Conservation (phyloP, 2,329 filamentous ascomycete species). For the Tolypocladium amazonense region DNA sequence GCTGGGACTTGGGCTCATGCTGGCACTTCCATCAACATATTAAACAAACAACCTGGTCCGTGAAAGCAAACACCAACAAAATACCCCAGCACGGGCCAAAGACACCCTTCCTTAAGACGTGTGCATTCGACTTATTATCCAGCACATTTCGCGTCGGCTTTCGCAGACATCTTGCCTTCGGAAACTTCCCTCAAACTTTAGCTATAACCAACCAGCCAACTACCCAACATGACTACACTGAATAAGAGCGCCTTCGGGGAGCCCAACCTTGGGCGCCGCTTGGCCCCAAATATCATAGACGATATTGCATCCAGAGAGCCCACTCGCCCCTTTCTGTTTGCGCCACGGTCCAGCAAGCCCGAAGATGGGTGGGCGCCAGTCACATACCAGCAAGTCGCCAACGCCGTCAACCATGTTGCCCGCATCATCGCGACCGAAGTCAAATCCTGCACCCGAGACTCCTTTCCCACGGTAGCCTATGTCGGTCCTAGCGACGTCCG, state of each 20-base stretch:
- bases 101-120: no score
- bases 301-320: conserved; percentile 12
- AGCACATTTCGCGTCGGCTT: no score
- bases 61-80: background rate
- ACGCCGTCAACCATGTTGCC: conserved; percentile 18
- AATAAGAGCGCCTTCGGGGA: background rate
- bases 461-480: conserved; percentile 24
- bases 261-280: conserved; percentile 5
- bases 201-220: no score
- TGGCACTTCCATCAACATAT: background rate
- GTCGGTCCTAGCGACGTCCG: conserved; percentile 25
- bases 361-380: conserved; percentile 18
- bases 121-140: background rate
- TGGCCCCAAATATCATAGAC: conserved; percentile 11
- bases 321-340: conserved; percentile 25
- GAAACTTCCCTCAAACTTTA: no score
- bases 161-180: background rate
- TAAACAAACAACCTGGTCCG: background rate
- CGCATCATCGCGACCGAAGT: conserved; percentile 20
- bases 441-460: conserved; percentile 12
- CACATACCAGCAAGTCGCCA: conserved; percentile 13
- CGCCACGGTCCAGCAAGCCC: conserved; percentile 14
- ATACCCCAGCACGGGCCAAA: background rate
- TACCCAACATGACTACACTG: background rate
- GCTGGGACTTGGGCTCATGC: background rate